Base-by-base conservation (phyloP, 306 rosid species). In the Macrotyloma uniflorum region DNA sequence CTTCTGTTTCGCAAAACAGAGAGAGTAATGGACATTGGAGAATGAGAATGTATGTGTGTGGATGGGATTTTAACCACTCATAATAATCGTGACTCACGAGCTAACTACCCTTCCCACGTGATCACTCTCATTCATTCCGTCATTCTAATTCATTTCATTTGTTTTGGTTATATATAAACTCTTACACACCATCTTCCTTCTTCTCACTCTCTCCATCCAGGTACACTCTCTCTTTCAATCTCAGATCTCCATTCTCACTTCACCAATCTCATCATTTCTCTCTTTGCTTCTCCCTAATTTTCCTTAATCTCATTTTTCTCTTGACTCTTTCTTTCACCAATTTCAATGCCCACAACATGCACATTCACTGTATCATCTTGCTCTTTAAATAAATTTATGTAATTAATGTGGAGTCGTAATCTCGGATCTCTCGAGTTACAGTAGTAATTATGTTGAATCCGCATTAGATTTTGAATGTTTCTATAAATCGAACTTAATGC, bases 71-170 rank as follows among this genome's bases (percentile, higher is more conserved):
- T 12, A 20, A 55, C 28, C 22, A 59, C 22, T 28, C 47, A 42
- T 16, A 30, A 49, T 61, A 28, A 62, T 28, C 69, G 51, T 49
- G 33, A 26, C 43, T 59, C 76, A 62, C 61, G 85, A 70, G 85
- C 89, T 77, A 88, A 73, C 90, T 26, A 77, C 84, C 88, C 7
- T 0, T 6, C 38, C 85, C 90, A 90, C 92, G 92, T 88, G 82
- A 63, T 35, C 68, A 15, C 75, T 46, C 87, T 75, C 51, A 1
- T n/a, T 63, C 18, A 5, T 67, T 32, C 6, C 1, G 4, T 5
- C 35, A 32, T 32, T 32, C n/a, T n/a, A n/a, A n/a, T n/a, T 5
- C 35, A 0, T 32, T 38, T 67, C 72, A n/a, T 5, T 32, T 18
- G 4, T n/a, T n/a, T n/a, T n/a, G n/a, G 0, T 3, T n/a, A 19